Evolutionary conservation across 129 eudicot species (phyloP), one percentile per base, ranked within the genome.

Genomic region (Artemisia argyi): DNA sequence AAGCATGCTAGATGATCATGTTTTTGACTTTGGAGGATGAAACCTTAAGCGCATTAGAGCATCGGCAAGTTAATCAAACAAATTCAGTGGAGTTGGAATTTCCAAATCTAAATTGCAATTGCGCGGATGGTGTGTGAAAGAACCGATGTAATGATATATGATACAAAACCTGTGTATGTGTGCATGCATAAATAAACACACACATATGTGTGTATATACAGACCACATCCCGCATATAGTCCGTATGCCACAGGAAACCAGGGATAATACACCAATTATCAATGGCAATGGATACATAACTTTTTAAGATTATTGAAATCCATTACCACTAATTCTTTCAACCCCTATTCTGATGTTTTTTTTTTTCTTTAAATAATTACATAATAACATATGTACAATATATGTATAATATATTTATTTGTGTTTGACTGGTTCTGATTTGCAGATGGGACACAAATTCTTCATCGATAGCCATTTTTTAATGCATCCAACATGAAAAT

Each of bases 391-490:
- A 73, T 64, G 51, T 63, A 73, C 78, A 73, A 11, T 63, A 19
- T 47, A 18, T 32, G 14, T 20, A 61, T 16, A 17, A 61, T 13
- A 73, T 50, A 47, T 32, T 63, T 35, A 73, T 22, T 63, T 63
- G 16, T 73, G 71, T 73, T 63, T 63, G 13, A 63, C 39, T 20
- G 78, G 71, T 63, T 73, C 78, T 73, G 78, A 73, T 65, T 88
- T 88, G 83, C 95, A 88, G 66, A 88, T 83, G 30, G 95, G 95
- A 61, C 95, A 88, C 65, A 70, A 4, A 57, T 88, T 88, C 86
- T 88, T 88, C 80, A 85, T 83, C 13, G 85, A 82, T 44, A 88
- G 69, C 95, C 95, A 88, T 46, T 78, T 84, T 19, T 78, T 77
- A 54, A 88, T 85, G 69, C 95, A 88, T 20, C 84, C 80, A 11